Evolutionary conservation across 345 rosid genomes (phyloP), one percentile per base, ranked within the genome.

Genomic region (Sisymbrium altissimum): DNA sequence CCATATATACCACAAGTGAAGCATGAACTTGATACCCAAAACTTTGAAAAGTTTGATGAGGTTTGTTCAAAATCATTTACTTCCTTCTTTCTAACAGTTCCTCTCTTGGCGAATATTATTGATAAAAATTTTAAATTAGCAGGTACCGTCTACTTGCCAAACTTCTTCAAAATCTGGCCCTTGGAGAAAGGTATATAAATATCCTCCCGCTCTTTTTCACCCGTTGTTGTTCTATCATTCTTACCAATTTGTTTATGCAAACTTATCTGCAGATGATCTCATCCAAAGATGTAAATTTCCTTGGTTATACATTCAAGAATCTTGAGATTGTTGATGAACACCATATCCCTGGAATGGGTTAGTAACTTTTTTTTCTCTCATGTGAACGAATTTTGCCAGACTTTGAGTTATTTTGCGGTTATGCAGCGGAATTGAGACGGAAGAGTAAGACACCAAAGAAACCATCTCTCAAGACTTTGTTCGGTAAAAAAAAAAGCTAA

Each of bases 241-340:
- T 38, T 33, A 45, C 27, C 40, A 29, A 14, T 53, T 41, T 3
- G 56, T 45, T 33, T 45, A 18, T 48, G 50, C 38, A 55, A 44
- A 67, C 41, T 14, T 14, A 23, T 54, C 7, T 70, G 76, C 86
- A 90, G 96, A 90, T 90, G 96, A 86, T 90, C 43, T 79, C 91
- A 50, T 90, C 93, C 1, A 88, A 90, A 81, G 93, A 90, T 79
- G 72, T 82, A 8, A 88, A 90, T 77, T 90, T 90, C 66, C 84
- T 90, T 44, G 96, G 96, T 14, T 90, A 90, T 79, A 86, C 93
- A 32, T 90, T 88, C 78, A 90, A 90, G 77, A 88, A 88, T 76
- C 84, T 88, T 48, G 96, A 90, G 79, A 86, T 90, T 10, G 91
- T 90, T 71, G 85, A 88, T 61, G 88, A 88, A 71, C 84, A 87